A percentile compares a stretch with the other conserved stretches of the same genome.
Evolutionary conservation across 768 basidiomycete species (phyloP).

Genomic region (Phylloporus arenicola): DNA sequence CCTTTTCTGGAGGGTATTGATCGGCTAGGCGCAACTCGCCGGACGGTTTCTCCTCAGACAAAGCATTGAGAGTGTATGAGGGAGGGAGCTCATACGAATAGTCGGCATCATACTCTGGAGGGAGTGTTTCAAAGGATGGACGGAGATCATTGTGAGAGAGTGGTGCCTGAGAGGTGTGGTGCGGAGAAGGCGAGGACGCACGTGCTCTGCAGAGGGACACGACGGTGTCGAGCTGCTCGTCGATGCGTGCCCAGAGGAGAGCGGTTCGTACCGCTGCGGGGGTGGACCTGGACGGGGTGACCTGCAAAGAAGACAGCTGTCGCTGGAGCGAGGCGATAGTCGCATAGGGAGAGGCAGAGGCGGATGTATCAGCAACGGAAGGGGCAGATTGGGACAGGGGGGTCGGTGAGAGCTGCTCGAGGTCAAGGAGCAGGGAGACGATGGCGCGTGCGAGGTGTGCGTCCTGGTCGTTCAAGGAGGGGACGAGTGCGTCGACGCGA

Average conservation of each 20-base stretch:
- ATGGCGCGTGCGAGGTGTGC: constrained; percentile 63
- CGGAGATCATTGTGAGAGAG: constrained; percentile 1
- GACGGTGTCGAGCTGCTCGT: constrained; percentile 67
- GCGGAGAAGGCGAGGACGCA: constrained; percentile 20
- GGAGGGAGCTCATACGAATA: constrained; percentile 22
- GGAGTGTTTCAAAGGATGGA: constrained; percentile 32
- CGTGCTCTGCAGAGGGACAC: constrained; percentile 62
- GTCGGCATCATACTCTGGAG: constrained; percentile 49
- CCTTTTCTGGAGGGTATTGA: constrained; percentile 23
- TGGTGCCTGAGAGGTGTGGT: constrained; percentile 19
- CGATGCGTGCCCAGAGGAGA: constrained; percentile 70
- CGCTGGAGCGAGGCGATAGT: constrained; percentile 59
- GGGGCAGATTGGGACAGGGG: constrained; percentile 15
- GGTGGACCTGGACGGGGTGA: constrained; percentile 23
- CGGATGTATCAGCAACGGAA: constrained; percentile 4
- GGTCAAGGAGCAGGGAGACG: constrained; percentile 61
- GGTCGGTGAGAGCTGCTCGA: constrained; percentile 48
- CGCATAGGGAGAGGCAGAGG: constrained; percentile 27
- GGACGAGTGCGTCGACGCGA: constrained; percentile 46
- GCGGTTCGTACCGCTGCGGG: constrained; percentile 54
- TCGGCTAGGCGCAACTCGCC: constrained; percentile 7
- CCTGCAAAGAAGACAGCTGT: constrained; percentile 63
- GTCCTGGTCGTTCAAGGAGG: constrained; percentile 44
- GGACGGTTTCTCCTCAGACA: constrained; percentile 5
- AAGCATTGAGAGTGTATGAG: constrained; percentile 17